Evolutionary conservation across 2,329 filamentous ascomycete species (phyloP).

Genomic region (Aspergillus fumigatus): DNA sequence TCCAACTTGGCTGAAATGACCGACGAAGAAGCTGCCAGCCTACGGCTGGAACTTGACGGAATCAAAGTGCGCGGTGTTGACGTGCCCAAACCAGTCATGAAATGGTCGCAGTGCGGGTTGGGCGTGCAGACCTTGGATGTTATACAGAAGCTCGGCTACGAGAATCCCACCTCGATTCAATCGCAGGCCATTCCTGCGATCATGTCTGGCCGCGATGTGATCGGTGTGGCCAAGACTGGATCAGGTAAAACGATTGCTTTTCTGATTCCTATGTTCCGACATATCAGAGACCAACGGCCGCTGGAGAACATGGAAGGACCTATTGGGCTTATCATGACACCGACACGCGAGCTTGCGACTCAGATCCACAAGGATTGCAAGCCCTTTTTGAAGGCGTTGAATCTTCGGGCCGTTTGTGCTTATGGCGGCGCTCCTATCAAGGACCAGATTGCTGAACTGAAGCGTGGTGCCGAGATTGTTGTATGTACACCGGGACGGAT

Average conservation of each 20-base stretch:
- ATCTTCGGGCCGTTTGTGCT: slow-evolving; percentile 81
- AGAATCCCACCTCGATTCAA: slow-evolving; percentile 89
- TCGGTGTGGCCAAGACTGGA: slow-evolving; percentile 94
- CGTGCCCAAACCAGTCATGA: slow-evolving; percentile 87
- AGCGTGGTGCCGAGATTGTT: slow-evolving; percentile 90
- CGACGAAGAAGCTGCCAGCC: slow-evolving; percentile 73
- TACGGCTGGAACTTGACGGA: slow-evolving; percentile 84
- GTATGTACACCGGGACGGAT: slow-evolving; percentile 93
- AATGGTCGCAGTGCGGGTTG: slow-evolving; percentile 93
- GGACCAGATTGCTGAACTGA: slow-evolving; percentile 94
- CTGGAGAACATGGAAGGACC: slow-evolving; percentile 82
- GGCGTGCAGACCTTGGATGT: slow-evolving; percentile 83
- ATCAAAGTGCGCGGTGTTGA: slow-evolving; percentile 90
- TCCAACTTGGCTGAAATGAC: slow-evolving; percentile 76
- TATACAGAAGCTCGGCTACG: slow-evolving; percentile 74
- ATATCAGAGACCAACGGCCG: slow-evolving; percentile 88
- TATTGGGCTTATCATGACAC: slow-evolving; percentile 83
- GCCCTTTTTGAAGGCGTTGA: slow-evolving; percentile 83
- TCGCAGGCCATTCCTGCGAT: slow-evolving; percentile 90
- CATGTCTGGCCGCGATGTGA: slow-evolving; percentile 93
- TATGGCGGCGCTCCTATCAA: slow-evolving; percentile 95
- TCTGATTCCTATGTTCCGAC: slow-evolving; percentile 91
- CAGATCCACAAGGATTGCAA: slow-evolving; percentile 95
- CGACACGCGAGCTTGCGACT: slow-evolving; percentile 85
- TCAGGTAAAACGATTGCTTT: slow-evolving; percentile 98